phyloP scores from a whole-genome alignment of 768 basidiomycete genomes.

The Hydnomerulius pinastri region DNA sequence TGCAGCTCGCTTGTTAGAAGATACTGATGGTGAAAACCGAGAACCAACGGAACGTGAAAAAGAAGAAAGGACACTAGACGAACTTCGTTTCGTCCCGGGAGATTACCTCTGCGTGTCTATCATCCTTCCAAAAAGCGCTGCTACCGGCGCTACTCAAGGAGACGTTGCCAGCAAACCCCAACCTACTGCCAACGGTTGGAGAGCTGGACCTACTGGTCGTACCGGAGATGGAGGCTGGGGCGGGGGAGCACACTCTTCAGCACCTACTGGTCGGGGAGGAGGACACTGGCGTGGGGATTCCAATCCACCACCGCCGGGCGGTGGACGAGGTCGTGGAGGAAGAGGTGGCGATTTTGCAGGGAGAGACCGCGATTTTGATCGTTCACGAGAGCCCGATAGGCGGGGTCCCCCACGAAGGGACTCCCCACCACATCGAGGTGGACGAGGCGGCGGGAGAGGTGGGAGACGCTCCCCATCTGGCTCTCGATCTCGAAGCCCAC shows the following conservation, averaged over 20 bases:
- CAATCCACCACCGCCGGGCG: conserved; percentile 44
- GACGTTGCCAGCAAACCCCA: conserved; percentile 43
- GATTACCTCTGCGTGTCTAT: conserved; percentile 80
- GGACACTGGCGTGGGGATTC: conserved; percentile 81
- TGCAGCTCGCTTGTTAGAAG: conserved; percentile 63
- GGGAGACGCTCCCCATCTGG: conserved; percentile 40
- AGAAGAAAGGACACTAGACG: conserved; percentile 75
- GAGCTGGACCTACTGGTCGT: conserved; percentile 36
- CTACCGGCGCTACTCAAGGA: conserved; percentile 43
- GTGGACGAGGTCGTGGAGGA: conserved; percentile 47
- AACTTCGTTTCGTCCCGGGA: conserved; percentile 77
- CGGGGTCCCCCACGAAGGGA: conserved; percentile 50
- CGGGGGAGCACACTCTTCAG: conserved; percentile 37
- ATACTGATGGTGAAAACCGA: conserved; percentile 37
- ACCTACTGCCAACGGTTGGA: conserved; percentile 38
- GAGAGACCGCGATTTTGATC: conserved; percentile 38
- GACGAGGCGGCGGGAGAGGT: conserved; percentile 45
- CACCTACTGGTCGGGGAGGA: conserved; percentile 50
- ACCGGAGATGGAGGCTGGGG: conserved; percentile 54
- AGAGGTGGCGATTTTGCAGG: conserved; percentile 33
- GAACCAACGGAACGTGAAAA: conserved; percentile 47
- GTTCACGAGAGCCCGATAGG: conserved; percentile 44
- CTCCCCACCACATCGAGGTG: conserved; percentile 50
- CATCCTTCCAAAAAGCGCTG: conserved; percentile 65
- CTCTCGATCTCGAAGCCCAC: conserved; percentile 45